Evolutionary conservation across 768 basidiomycete species (phyloP), one percentile per base, ranked within the genome.

Genomic region (Clitopilus passeckerianus): DNA sequence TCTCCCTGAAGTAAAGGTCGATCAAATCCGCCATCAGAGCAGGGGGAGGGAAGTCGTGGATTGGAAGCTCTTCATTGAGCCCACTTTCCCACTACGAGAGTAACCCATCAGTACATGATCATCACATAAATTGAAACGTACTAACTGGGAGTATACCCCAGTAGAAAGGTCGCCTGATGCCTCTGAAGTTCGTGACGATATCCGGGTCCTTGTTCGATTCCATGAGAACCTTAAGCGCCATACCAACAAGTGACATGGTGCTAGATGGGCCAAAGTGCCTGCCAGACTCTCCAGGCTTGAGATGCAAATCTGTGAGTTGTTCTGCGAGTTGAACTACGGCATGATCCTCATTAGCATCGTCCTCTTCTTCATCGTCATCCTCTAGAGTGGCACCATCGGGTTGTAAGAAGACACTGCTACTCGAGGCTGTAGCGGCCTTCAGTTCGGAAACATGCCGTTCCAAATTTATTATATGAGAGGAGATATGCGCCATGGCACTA

Each of bases 1-100:
- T 57, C 34, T 80, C 61, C 0, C 61, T 59, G 67, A 95, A 96
- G 65, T 88, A 93, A 23, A 84, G 71, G 34, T 87, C 79, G 37
- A 91, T 71, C 34, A 95, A 77, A 0, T 63, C 44, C 6, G 60
- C 44, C 12, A 82, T 74, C 50, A 94, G 79, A 52, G 82, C 82
- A 0, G 70, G 59, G 4, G 80, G 75, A 0, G 86, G 86, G 64
- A 85, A 86, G 0, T 24, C 60, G 65, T 54, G 35, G 64, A 30
- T 59, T 27, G 43, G 46, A 22, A 34, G 34, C 41, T 59, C 63
- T 53, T 65, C 54, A 9, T 56, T 53, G 9, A 62, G 66, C 62
- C 80, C 78, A 77, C 76, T 79, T 77, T 77, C 54, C 34, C 34
- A 30, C 1, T 53, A 8, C 20, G n/a, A 66, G 53, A 24, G 23